A percentile compares a stretch with the other conserved stretches of the same genome.
phyloP scores from a whole-genome alignment of 2,329 filamentous ascomycete species.

The Leptosphaerulina australis region DNA sequence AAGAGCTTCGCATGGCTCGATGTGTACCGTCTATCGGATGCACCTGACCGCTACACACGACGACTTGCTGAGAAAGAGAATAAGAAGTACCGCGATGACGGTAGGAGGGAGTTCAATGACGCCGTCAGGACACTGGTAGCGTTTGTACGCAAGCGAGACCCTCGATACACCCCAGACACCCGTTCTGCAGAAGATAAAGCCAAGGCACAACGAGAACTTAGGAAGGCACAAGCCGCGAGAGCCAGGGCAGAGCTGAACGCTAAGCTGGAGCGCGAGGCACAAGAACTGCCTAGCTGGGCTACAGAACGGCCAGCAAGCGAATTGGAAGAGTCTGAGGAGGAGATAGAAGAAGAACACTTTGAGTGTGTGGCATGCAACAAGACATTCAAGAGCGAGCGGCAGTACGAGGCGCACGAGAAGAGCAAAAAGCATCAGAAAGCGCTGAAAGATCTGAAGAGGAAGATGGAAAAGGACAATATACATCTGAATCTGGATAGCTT shows the following conservation, averaged over 20 bases:
- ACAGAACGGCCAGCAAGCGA: constrained; percentile 63
- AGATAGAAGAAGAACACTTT: constrained; percentile 58
- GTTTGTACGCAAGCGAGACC: constrained; percentile 91
- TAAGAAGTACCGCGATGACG: constrained; percentile 79
- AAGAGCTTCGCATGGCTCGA: constrained; percentile 94
- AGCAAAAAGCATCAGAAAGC: constrained; percentile 96
- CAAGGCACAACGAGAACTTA: constrained; percentile 75
- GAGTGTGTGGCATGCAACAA: constrained; percentile 70
- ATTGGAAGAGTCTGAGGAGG: constrained; percentile 60
- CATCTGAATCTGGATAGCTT: constrained; percentile 58
- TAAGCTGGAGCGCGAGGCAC: constrained; percentile 68
- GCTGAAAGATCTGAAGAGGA: constrained; percentile 75
- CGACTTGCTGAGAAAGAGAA: constrained; percentile 96
- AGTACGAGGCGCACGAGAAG: constrained; percentile 88
- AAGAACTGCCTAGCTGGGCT: constrained; percentile 76
- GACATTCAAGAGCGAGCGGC: constrained; percentile 85
- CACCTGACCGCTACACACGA: constrained; percentile 81
- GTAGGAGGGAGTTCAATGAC: constrained; percentile 87
- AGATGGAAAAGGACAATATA: constrained; percentile 82
- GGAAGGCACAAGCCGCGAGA: constrained; percentile 81
- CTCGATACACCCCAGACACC: constrained; percentile 76
- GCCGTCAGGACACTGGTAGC: constrained; percentile 83
- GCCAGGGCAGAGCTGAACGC: constrained; percentile 81
- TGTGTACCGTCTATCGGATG: constrained; percentile 79
- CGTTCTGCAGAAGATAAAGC: constrained; percentile 83